These are phyloP conservation scores for Phytophthora kernoviae DNA, from an alignment of 352 stramenopile genomes.

Conservation along the genomic window DNA sequence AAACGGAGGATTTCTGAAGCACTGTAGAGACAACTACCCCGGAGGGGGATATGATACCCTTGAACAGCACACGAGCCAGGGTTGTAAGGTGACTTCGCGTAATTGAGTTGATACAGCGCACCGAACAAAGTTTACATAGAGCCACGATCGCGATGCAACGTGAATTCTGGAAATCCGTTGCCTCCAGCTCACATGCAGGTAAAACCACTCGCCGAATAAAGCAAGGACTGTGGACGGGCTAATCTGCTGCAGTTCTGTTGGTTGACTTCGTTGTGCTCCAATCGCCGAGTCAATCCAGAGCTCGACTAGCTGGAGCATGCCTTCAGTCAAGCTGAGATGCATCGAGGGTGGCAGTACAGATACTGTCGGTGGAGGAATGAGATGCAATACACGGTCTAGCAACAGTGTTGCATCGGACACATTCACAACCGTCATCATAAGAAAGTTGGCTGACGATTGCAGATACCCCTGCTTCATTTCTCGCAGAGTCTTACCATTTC, in stretches of 20 bases:
- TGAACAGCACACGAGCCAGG: constrained; percentile 72
- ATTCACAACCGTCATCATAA: constrained; percentile 65
- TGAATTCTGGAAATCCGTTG: constrained; percentile 74
- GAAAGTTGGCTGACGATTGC: constrained; percentile 70
- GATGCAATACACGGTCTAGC: constrained; percentile 79
- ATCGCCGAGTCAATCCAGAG: constrained; percentile 87
- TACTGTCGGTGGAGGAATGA: constrained; percentile 76
- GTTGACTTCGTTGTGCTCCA: constrained; percentile 51
- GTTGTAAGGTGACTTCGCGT: constrained; percentile 70
- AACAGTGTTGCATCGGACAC: constrained; percentile 73
- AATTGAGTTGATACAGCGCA: constrained; percentile 64
- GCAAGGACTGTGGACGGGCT: constrained; percentile 82
- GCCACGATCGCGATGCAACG: constrained; percentile 80
- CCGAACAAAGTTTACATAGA: constrained; percentile 77
- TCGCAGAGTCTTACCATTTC: constrained; percentile 49
- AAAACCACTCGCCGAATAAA: constrained; percentile 90
- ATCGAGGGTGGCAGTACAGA: constrained; percentile 64
- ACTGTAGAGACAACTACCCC: constrained; percentile 83
- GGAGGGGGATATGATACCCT: constrained; percentile 73
- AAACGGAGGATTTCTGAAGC: constrained; percentile 66
- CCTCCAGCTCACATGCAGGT: constrained; percentile 78
- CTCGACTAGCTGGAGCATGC: constrained; percentile 74
- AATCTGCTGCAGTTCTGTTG: constrained; percentile 70
- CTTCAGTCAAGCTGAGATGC: constrained; percentile 76
- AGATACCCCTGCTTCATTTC: constrained; percentile 73